Evolutionary conservation across 148 eudicot genomes (phyloP).

Genomic region (Fagopyrum esculentum): DNA sequence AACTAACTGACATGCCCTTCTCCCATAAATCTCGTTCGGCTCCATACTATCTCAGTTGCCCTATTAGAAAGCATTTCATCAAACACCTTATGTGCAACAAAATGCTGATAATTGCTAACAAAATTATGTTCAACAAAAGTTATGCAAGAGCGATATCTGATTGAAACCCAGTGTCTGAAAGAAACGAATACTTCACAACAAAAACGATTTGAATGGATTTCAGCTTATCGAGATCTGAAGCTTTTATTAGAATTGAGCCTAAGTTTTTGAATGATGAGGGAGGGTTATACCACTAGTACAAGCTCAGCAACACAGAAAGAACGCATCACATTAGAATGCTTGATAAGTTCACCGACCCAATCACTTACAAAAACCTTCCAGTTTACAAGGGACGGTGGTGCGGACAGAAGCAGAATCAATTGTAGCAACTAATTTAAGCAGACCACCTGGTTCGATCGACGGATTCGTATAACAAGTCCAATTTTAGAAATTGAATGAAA

Average conservation of each 20-base stretch:
- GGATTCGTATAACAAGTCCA: too few species aligned
- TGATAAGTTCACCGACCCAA: too few species aligned
- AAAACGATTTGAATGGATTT: background rate
- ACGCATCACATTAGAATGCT: too few species aligned
- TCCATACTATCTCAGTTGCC: constrained; percentile 25
- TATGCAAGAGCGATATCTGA: background rate
- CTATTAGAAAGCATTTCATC: constrained; percentile 16
- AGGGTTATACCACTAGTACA: too few species aligned
- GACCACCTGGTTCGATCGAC: too few species aligned
- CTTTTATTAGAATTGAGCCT: background rate
- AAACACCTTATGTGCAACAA: constrained; percentile 9
- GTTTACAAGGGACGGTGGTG: too few species aligned
- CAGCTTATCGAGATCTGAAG: background rate
- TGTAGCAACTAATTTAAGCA: too few species aligned
- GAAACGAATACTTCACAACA: background rate
- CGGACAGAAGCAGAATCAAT: too few species aligned
- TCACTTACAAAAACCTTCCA: too few species aligned
- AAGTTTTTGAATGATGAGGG: background rate
- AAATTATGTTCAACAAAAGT: background rate
- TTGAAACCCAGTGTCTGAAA: background rate
- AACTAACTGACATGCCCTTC: constrained; percentile 34
- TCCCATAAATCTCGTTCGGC: constrained; percentile 33
- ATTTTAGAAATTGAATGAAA: too few species aligned
- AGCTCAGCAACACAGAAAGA: too few species aligned
- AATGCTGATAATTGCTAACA: background rate